phyloP scores from a whole-genome alignment of 2,329 filamentous ascomycete genomes.

The Cryphonectria naterciae region DNA sequence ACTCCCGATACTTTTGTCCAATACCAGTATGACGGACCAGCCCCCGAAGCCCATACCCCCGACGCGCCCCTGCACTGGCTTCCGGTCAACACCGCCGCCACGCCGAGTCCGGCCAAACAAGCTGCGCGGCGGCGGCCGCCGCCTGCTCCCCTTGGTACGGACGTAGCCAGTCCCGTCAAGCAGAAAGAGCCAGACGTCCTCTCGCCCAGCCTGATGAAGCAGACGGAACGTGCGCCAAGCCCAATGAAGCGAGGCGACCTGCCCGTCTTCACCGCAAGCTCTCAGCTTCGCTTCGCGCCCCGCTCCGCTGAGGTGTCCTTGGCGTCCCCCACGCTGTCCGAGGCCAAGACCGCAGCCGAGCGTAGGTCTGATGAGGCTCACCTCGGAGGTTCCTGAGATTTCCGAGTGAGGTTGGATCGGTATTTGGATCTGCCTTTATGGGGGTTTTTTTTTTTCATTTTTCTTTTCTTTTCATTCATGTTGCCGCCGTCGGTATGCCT shows the following conservation, averaged over 20 bases:
- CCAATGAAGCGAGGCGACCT: slow-evolving; percentile 44
- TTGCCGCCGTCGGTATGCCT: neutral
- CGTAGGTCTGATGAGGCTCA: slow-evolving; percentile 30
- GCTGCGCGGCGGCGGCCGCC: neutral
- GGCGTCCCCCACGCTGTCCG: slow-evolving; percentile 6
- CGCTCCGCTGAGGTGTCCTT: slow-evolving; percentile 15
- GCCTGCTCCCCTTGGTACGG: neutral
- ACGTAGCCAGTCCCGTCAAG: slow-evolving; percentile 5
- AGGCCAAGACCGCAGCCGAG: slow-evolving; percentile 24
- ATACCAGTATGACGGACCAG: slow-evolving; percentile 60
- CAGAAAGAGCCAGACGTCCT: slow-evolving; percentile 7
- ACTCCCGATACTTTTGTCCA: slow-evolving; percentile 52
- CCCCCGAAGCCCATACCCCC: slow-evolving; percentile 42
- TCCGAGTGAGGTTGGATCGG: slow-evolving; percentile 32
- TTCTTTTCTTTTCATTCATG: neutral
- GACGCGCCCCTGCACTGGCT: slow-evolving; percentile 55
- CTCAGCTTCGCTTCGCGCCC: slow-evolving; percentile 54
- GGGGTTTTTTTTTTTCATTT: neutral
- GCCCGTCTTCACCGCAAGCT: slow-evolving; percentile 46
- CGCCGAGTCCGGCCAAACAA: slow-evolving; percentile 32
- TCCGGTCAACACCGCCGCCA: slow-evolving; percentile 49
- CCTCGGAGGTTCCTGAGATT: slow-evolving; percentile 43
- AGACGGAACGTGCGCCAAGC: slow-evolving; percentile 33
- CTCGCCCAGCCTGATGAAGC: slow-evolving; percentile 23
- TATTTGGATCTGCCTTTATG: neutral